phyloP scores from a whole-genome alignment of 1,284 basidiomycete genomes.

The Agroathelia rolfsii region DNA sequence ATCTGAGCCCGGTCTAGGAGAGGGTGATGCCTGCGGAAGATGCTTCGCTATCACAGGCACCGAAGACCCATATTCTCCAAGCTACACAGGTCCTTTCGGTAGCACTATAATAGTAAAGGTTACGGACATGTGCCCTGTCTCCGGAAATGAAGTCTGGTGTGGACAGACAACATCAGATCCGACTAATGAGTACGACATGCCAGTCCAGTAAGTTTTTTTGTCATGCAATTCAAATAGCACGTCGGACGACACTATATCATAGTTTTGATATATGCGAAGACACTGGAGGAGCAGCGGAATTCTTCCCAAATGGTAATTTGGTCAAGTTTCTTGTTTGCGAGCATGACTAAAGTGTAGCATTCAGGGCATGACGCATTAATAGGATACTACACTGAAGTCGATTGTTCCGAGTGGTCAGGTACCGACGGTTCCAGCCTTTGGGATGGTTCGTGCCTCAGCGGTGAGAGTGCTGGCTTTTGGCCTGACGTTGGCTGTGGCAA shows the following conservation, averaged over 20 bases:
- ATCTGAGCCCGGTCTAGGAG: conserved; percentile 34
- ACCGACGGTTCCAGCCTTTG: conserved; percentile 35
- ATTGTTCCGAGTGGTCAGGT: conserved; percentile 46
- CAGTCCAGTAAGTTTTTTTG: conserved; percentile 35
- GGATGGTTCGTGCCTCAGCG: conserved; percentile 39
- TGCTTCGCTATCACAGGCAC: conserved; percentile 45
- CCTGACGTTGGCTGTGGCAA: conserved; percentile 44
- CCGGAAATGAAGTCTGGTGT: conserved; percentile 36
- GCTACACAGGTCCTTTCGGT: conserved; percentile 42
- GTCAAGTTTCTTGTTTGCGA: neutral
- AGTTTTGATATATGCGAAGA: conserved; percentile 56
- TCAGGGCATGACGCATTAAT: conserved; percentile 37
- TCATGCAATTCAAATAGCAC: neutral
- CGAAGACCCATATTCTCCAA: conserved; percentile 41
- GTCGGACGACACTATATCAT: conserved; percentile 2
- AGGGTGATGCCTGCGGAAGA: conserved; percentile 52
- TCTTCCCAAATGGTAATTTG: conserved; percentile 41
- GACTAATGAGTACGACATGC: conserved; percentile 31
- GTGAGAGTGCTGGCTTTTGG: conserved; percentile 39
- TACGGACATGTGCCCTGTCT: conserved; percentile 33
- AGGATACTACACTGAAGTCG: conserved; percentile 42
- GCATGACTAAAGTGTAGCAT: neutral
- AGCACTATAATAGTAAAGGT: conserved; percentile 47
- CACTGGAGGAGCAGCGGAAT: conserved; percentile 37
- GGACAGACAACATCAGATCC: conserved; percentile 34